Evolutionary conservation across 1,284 basidiomycete genomes (phyloP), one percentile per base, ranked within the genome.

Genomic region (Takashimella tepidaria): DNA sequence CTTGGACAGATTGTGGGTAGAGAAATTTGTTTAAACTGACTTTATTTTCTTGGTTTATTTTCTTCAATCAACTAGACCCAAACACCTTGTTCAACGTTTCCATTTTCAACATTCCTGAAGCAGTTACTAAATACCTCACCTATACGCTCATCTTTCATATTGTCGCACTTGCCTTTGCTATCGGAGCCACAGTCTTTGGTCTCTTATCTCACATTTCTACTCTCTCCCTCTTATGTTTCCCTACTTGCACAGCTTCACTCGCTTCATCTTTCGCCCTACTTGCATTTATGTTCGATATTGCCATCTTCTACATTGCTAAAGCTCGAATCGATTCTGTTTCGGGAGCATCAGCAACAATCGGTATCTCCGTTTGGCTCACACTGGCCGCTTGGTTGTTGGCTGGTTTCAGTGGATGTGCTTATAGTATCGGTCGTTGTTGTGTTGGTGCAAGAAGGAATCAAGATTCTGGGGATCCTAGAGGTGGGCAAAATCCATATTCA

Each of bases 61-160:
- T 8, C 31, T 37, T 16, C 31, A 37, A 8, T n/a, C 26, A 6
- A 2, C 4, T 66, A 92, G 89, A 92, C 66, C 83, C 91, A 60
- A 90, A 92, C 66, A 70, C 76, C 27, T 79, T 93, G 2, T 82
- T 93, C 41, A 86, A 84, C 13, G 81, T 90, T 70, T 76, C 80
- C 2, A 73, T 81, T 21, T 72, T 76, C 61, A 71, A 89, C 61
- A 90, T 93, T 51, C 90, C 91, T 3, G 56, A 61, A 27, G 58
- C 66, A 10, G 63, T 74, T 49, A 86, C 89, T 57, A 92, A 92
- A 78, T 92, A 89, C 86, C 77, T 93, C 66, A 95, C 91, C 12
- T 92, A 92, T 64, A 84, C 84, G 20, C 83, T 95, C 59, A 84
- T 92, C 57, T 80, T 92, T n/a, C 90, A 93, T 68, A 82, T 91